Conservation (phyloP, 306 rosid genomes). For the Alnus rubra region DNA sequence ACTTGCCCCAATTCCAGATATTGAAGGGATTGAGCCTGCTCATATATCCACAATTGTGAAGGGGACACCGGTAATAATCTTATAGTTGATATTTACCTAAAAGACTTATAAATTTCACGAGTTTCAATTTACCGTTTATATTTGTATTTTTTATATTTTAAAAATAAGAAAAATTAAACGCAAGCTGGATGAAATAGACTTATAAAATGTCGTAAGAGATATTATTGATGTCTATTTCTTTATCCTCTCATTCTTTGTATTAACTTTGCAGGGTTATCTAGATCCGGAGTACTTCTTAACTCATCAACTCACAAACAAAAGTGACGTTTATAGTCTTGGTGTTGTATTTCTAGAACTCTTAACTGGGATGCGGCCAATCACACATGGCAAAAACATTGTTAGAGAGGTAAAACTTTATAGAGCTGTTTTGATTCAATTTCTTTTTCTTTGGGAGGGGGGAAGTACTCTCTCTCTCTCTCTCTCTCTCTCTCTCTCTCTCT, state of each 20-base stretch:
- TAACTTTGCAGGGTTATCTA: slow-evolving; percentile 26
- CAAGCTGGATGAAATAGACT: background rate
- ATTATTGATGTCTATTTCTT: background rate
- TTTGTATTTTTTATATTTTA: background rate
- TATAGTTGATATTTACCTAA: background rate
- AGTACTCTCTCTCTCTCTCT: too few species aligned
- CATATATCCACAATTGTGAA: slow-evolving; percentile 94
- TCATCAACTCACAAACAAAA: background rate
- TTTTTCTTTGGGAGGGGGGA: too few species aligned
- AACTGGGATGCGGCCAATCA: slow-evolving; percentile 89
- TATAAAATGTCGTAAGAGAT: background rate
- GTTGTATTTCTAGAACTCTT: slow-evolving; percentile 83
- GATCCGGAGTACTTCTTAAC: background rate
- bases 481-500: background rate
- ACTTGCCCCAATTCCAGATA: slow-evolving; percentile 87
- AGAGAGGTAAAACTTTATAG: slow-evolving; percentile 67
- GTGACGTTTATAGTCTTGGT: slow-evolving; percentile 26
- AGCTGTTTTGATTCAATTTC: background rate
- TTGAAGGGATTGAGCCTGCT: slow-evolving; percentile 69
- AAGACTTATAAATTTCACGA: background rate
- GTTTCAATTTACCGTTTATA: too few species aligned
- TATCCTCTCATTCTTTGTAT: slow-evolving; percentile 10
- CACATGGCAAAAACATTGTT: slow-evolving; percentile 92
- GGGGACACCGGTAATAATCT: slow-evolving; percentile 85
- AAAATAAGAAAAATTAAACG: background rate